Evolutionary conservation across 805 yeast species (phyloP).

Genomic region (Vanderwaltozyma yarrowii): DNA sequence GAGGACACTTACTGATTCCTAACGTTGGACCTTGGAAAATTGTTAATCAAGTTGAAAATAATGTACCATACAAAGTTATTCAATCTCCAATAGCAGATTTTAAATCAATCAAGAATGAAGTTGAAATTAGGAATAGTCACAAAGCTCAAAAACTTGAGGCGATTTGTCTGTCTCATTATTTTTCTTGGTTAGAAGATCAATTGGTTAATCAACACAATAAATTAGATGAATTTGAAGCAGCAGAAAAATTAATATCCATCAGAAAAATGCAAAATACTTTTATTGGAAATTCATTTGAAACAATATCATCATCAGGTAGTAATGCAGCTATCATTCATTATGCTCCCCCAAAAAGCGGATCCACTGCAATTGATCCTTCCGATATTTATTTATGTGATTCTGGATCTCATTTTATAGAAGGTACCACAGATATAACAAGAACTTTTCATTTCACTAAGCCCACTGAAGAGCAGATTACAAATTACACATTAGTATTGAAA

Average conservation of each 20-base stretch:
- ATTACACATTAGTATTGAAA: slow-evolving; percentile 78
- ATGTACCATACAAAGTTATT: slow-evolving; percentile 30
- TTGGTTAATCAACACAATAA: slow-evolving; percentile 31
- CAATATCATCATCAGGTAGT: slow-evolving; percentile 65
- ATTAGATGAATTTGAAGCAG: slow-evolving; percentile 57
- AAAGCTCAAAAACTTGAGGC: slow-evolving; percentile 80
- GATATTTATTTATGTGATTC: slow-evolving; percentile 56
- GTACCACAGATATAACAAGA: slow-evolving; percentile 93
- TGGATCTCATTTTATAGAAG: slow-evolving; percentile 86
- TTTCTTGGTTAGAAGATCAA: slow-evolving; percentile 71
- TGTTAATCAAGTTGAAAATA: slow-evolving; percentile 30
- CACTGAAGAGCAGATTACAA: slow-evolving; percentile 43
- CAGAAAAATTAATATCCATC: slow-evolving; percentile 41
- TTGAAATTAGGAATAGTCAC: slow-evolving; percentile 61
- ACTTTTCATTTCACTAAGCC: slow-evolving; percentile 62
- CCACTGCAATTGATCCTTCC: slow-evolving; percentile 50
- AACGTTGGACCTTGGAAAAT: slow-evolving; percentile 59
- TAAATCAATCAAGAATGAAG: slow-evolving; percentile 65
- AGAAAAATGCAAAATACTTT: slow-evolving; percentile 43
- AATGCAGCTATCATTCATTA: slow-evolving; percentile 71
- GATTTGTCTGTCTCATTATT: slow-evolving; percentile 57
- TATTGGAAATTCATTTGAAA: slow-evolving; percentile 61
- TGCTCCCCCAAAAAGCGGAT: slow-evolving; percentile 49
- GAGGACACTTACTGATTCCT: slow-evolving; percentile 47
- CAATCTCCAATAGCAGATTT: slow-evolving; percentile 53